These are phyloP conservation scores for Pittosporum tobira DNA, from an alignment of 129 eudicot genomes.

Conservation along the genomic window DNA sequence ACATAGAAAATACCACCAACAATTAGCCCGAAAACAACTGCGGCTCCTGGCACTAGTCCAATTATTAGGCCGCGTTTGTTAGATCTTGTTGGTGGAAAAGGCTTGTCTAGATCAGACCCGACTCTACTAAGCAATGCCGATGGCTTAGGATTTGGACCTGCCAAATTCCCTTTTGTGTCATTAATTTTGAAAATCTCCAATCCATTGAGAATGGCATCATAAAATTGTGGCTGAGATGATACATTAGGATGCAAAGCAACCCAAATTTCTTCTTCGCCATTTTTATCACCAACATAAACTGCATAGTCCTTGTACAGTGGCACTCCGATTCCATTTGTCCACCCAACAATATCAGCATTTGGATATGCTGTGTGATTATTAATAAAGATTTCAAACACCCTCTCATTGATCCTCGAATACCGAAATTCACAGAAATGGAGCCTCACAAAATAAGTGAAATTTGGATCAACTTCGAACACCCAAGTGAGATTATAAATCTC, in stretches of 20 bases:
- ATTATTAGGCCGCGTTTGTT: background rate
- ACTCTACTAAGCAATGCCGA: background rate
- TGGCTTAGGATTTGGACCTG: constrained; percentile 38
- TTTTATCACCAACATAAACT: constrained; percentile 12
- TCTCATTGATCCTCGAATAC: constrained; percentile 1
- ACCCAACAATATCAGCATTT: constrained; percentile 28
- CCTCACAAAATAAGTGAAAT: constrained; percentile 42
- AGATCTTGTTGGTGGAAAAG: constrained; percentile 6
- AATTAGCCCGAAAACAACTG: constrained; percentile 6
- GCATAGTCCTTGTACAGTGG: constrained; percentile 36
- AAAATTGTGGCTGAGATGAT: background rate
- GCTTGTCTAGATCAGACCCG: background rate
- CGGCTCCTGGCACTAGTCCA: constrained; percentile 21
- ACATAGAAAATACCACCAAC: background rate
- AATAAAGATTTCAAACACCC: constrained; percentile 35
- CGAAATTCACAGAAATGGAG: constrained; percentile 51
- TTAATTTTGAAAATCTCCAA: constrained; percentile 48
- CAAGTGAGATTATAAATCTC: constrained; percentile 36
- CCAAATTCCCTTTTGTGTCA: constrained; percentile 18
- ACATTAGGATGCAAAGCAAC: constrained; percentile 34
- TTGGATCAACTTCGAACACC: constrained; percentile 41
- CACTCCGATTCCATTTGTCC: constrained; percentile 28
- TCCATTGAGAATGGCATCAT: constrained; percentile 43
- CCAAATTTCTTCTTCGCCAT: constrained; percentile 28
- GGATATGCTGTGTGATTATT: constrained; percentile 34